Conservation (phyloP, 2,329 filamentous ascomycete species). For the Neospermospora avenae region DNA sequence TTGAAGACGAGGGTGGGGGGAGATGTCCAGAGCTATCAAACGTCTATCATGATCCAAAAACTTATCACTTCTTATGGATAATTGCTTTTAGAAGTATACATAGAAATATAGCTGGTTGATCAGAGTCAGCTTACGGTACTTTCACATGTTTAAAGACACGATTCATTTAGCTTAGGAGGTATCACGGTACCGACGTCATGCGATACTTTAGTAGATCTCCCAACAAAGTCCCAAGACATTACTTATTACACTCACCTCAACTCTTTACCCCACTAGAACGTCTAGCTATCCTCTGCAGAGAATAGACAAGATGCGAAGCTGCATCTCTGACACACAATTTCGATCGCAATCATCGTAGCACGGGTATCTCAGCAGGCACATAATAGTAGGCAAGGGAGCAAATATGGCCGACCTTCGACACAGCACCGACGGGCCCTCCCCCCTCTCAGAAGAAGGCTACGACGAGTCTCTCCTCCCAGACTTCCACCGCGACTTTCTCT, state of each 20-base stretch:
- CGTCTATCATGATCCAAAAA: too few species aligned
- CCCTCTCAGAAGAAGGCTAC: slow-evolving; percentile 60
- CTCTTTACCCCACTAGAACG: slow-evolving; percentile 4
- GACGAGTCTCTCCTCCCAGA: slow-evolving; percentile 74
- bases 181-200: slow-evolving; percentile 18
- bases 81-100: too few species aligned
- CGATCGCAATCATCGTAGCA: neutral
- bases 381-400: neutral
- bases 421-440: slow-evolving; percentile 51
- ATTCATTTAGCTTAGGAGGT: neutral
- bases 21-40: too few species aligned
- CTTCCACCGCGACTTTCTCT: slow-evolving; percentile 72
- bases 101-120: too few species aligned
- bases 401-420: slow-evolving; percentile 34
- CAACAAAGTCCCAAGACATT: slow-evolving; percentile 8
- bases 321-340: neutral
- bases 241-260: neutral
- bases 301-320: slow-evolving; percentile 1
- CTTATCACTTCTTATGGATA: too few species aligned
- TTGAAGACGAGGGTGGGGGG: too few species aligned
- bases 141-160: neutral
- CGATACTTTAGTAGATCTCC: slow-evolving; percentile 8
- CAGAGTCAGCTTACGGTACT: neutral
- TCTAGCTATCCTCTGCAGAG: neutral
- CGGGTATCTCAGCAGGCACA: neutral